Conservation (phyloP, 2,329 filamentous ascomycete genomes). For the Amauroascus niger region DNA sequence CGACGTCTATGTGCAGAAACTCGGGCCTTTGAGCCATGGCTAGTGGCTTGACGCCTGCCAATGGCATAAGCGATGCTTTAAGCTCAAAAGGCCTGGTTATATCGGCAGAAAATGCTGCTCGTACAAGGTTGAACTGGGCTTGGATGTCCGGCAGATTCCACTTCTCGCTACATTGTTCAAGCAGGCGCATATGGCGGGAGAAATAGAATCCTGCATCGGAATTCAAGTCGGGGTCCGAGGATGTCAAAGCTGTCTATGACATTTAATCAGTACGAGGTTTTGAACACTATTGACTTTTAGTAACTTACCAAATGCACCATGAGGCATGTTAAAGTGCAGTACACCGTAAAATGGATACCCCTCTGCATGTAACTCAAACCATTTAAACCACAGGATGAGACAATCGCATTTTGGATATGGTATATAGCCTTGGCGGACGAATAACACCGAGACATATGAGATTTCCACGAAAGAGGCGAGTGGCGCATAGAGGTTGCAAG, state of each 20-base stretch:
- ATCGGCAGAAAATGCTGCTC: conserved; percentile 85
- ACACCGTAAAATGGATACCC: conserved; percentile 93
- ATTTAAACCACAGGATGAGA: conserved; percentile 64
- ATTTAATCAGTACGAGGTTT: not conserved
- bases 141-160: conserved; percentile 89
- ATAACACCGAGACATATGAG: conserved; percentile 79
- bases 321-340: conserved; percentile 79
- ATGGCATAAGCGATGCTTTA: conserved; percentile 73
- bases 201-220: conserved; percentile 80
- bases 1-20: not conserved
- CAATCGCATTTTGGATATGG: conserved; percentile 71
- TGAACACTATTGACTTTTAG: not conserved
- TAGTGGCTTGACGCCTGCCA: conserved; percentile 48
- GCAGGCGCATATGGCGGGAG: conserved; percentile 82
- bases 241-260: conserved; percentile 74
- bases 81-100: conserved; percentile 75
- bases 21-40: not conserved
- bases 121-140: conserved; percentile 76
- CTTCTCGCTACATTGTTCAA: conserved; percentile 71
- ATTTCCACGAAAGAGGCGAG: conserved; percentile 66
- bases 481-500: conserved; percentile 68
- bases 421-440: conserved; percentile 76
- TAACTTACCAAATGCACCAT: conserved; percentile 82
- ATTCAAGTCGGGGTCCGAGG: conserved; percentile 81
- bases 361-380: conserved; percentile 86